Evolutionary conservation across 306 rosid genomes (phyloP).

Genomic region (Glycine latifolia): DNA sequence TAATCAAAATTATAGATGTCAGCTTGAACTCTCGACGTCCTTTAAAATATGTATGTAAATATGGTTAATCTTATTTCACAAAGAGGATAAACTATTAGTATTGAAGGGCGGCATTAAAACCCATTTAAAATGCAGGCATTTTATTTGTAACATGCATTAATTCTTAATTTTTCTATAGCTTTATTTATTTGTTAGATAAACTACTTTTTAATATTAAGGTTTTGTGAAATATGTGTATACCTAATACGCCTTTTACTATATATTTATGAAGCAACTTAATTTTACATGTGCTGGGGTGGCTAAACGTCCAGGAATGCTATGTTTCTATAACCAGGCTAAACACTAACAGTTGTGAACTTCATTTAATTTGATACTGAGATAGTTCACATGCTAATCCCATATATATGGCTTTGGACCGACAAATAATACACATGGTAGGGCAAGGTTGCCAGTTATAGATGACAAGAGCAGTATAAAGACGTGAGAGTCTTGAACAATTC

Average conservation of each 20-base stretch:
- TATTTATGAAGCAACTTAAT: background rate
- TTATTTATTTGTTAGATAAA: background rate
- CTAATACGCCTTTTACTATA: background rate
- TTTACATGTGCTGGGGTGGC: background rate
- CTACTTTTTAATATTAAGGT: background rate
- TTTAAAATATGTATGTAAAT: too few relatives aligned
- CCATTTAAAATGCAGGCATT: too few relatives aligned
- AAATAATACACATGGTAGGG: conserved; percentile 51
- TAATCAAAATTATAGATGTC: too few relatives aligned
- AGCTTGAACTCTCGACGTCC: too few relatives aligned
- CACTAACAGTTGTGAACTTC: background rate
- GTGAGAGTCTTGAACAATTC: background rate
- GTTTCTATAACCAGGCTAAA: conserved; percentile 28
- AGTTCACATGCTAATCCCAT: conserved; percentile 36
- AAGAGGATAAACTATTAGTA: too few relatives aligned
- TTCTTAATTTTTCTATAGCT: background rate
- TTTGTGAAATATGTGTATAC: background rate
- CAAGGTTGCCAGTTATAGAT: conserved; percentile 20
- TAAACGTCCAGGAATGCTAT: background rate
- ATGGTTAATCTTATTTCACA: too few relatives aligned
- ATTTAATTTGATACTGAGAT: background rate
- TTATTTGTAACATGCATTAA: background rate
- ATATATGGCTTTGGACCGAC: conserved; percentile 9
- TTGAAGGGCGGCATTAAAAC: too few relatives aligned
- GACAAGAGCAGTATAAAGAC: background rate